phyloP scores from a whole-genome alignment of 75 land plant species.

The Cunninghamia lanceolata region DNA sequence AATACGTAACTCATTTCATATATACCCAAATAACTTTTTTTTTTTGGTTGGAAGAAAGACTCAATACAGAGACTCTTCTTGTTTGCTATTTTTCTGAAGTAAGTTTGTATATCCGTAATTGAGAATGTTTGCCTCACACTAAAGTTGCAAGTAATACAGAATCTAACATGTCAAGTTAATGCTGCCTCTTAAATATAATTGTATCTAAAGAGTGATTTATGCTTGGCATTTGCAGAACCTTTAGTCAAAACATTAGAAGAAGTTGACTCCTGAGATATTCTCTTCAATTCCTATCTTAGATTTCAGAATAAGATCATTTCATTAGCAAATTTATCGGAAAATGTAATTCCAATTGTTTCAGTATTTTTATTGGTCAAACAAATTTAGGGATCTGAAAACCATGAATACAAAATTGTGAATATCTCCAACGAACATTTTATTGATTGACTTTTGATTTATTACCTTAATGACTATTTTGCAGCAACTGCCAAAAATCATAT shows the following conservation, averaged over 20 bases:
- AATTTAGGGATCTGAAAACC: background rate
- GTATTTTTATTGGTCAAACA: background rate
- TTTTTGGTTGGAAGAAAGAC: no score
- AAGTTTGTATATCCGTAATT: background rate
- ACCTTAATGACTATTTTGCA: slow-evolving; percentile 4
- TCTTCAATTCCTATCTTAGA: background rate
- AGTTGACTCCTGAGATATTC: background rate
- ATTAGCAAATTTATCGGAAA: background rate
- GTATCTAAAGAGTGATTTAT: background rate
- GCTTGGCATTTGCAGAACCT: background rate
- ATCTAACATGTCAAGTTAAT: background rate
- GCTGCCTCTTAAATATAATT: background rate
- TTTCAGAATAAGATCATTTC: background rate
- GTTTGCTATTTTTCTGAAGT: background rate
- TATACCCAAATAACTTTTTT: no score
- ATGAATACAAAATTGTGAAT: background rate
- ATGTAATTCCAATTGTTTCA: background rate
- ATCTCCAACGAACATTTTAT: background rate
- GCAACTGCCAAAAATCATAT: slow-evolving; percentile 32
- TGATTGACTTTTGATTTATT: background rate
- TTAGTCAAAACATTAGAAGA: background rate
- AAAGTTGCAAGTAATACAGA: background rate
- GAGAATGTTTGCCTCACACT: background rate
- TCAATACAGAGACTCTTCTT: no score
- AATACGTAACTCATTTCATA: no score